phyloP scores from a whole-genome alignment of 1,284 basidiomycete species.

The Moesziomyces sp. region DNA sequence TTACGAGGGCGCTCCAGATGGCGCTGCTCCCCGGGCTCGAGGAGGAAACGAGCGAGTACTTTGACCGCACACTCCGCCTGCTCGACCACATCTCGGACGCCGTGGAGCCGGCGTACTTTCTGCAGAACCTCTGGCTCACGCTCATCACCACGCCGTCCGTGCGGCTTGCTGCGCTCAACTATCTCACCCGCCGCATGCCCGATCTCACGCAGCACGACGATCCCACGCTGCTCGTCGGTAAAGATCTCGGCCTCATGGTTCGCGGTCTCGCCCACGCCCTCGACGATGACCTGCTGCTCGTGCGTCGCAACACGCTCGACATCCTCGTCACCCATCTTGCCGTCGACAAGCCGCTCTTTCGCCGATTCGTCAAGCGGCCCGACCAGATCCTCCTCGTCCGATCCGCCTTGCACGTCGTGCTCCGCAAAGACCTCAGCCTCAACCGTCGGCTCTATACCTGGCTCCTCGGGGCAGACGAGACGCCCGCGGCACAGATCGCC shows the following conservation, averaged over 20 bases:
- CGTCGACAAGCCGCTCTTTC: slow-evolving; percentile 48
- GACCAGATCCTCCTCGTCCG: slow-evolving; percentile 57
- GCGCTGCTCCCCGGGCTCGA: slow-evolving; percentile 79
- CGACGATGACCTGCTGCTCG: slow-evolving; percentile 79
- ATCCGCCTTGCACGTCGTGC: slow-evolving; percentile 64
- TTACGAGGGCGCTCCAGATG: slow-evolving; percentile 92
- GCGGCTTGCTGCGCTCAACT: slow-evolving; percentile 87
- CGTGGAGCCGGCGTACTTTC: slow-evolving; percentile 79
- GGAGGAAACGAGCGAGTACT: slow-evolving; percentile 73
- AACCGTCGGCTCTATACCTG: slow-evolving; percentile 93
- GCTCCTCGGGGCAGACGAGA: slow-evolving; percentile 83
- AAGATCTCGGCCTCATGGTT: slow-evolving; percentile 90
- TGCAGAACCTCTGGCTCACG: slow-evolving; percentile 93
- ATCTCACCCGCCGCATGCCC: slow-evolving; percentile 82
- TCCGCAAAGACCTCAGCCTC: slow-evolving; percentile 89
- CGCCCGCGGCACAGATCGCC: slow-evolving; percentile 69
- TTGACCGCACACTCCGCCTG: slow-evolving; percentile 87
- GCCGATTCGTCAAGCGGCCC: slow-evolving; percentile 17
- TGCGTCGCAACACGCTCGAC: slow-evolving; percentile 60
- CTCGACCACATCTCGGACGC: slow-evolving; percentile 84
- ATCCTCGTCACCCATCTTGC: slow-evolving; percentile 56
- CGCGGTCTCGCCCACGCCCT: slow-evolving; percentile 87
- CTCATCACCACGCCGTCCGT: slow-evolving; percentile 89
- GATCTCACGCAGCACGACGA: slow-evolving; percentile 34
- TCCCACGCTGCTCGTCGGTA: slow-evolving; percentile 69